Evolutionary conservation across 495 filamentous ascomycete genomes (phyloP).

Genomic region (Penicillium paxilli): DNA sequence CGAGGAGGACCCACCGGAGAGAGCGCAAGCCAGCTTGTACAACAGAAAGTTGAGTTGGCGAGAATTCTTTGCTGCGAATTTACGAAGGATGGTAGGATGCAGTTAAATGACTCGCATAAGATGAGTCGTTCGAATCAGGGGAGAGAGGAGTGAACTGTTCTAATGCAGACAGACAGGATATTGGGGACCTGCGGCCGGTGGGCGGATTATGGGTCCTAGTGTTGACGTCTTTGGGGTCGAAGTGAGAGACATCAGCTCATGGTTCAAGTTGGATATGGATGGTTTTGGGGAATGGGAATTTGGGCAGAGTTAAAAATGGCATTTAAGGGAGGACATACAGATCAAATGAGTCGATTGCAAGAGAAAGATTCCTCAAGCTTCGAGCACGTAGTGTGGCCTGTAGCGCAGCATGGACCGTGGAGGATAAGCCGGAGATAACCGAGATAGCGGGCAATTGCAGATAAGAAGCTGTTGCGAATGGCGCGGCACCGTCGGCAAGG

Average conservation of each 20-base stretch:
- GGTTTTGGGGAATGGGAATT: not conserved
- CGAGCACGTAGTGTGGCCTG: not conserved
- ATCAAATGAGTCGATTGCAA: not conserved
- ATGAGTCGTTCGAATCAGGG: not conserved
- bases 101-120: not conserved
- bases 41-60: constrained; percentile 1
- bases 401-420: not conserved
- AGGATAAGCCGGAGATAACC: constrained; percentile 41
- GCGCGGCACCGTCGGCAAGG: constrained; percentile 2
- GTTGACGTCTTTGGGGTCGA: constrained; percentile 12
- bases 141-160: not conserved
- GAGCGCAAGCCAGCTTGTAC: constrained; percentile 16
- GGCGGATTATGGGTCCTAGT: constrained; percentile 13
- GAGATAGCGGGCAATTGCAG: constrained; percentile 36
- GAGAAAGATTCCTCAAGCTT: constrained; percentile 5
- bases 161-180: constrained; percentile 10
- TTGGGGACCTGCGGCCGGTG: constrained; percentile 28
- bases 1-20: constrained; percentile 24
- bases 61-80: not conserved
- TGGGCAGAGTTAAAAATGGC: not conserved
- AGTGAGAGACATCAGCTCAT: constrained; percentile 12
- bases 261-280: not conserved
- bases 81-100: not conserved
- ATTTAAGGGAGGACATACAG: not conserved
- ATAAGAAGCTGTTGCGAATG: constrained; percentile 14